Base-by-base conservation (phyloP, 371 early-diverging fungal species). In the Mucor saturninus region DNA sequence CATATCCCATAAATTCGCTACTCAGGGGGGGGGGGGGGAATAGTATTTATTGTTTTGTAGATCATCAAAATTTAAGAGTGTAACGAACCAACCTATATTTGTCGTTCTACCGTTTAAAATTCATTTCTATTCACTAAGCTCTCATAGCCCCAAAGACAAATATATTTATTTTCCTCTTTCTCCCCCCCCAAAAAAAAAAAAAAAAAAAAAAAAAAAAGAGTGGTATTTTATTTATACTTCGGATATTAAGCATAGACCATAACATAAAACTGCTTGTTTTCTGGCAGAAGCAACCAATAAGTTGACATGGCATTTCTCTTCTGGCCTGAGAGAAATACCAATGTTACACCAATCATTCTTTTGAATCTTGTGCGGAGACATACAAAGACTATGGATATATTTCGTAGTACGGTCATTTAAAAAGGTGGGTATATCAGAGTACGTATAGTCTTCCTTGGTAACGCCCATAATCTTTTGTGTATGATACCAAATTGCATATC, bases 251-350 rank as follows among this genome's bases (percentile, higher is more conserved):
- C 60, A 67, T 11, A 77, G 61, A 15, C 74, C 85, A 62, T 86
- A 87, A 57, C 87, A 76, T n/a, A 89, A 64, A 26, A 85, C 70
- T 1, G 86, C 85, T 57, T 85, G 83, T 60, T 87, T 87, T 50
- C 82, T 72, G 4, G 89, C 87, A 57, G 88, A 86, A 38, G 81
- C 76, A 37, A 85, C 77, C 48, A 89, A 68, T 32, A 89, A 60
- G 59, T 86, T 86, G 38, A 89, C 75, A 64, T 88, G 89, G 60
- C 87, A 86, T 61, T 88, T 87, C 63, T 89, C 89, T 65, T 89
- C 89, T 3, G 85, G 80, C 29, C 89, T 77, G 29, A 89, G 70
- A 31, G 76, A 75, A 50, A 87, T 73, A 14, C 84, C 88, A 73
- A 86, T 77, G 58, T 82, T 80, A 40, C 72, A 77, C 80, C 84